Evolutionary conservation across 148 eudicot genomes (phyloP), one percentile per base, ranked within the genome.

Genomic region (Mesembryanthemum crystallinum): DNA sequence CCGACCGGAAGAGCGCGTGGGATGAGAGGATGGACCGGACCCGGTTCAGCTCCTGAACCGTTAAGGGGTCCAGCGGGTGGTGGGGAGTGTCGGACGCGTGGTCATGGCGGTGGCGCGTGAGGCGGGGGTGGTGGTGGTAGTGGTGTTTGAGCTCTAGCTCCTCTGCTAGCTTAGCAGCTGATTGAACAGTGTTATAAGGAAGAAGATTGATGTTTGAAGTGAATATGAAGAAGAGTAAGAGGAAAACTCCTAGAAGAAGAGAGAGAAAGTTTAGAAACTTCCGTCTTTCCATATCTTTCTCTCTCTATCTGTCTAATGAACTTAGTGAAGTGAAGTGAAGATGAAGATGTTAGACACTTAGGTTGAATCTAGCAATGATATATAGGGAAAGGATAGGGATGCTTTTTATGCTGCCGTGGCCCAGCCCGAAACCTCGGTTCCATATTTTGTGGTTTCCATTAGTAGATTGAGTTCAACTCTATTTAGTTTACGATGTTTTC

Each of bases 21-120:
- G 91, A 83, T 1, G 79, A 58, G 73, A 95, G 68, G 67, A 90
- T 79, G 47, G 80, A 8, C 15, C 79, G 82, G 64, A 90, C 87
- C 37, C 49, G 78, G 86, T 88, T 88, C 67, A 92, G 24, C 62
- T 95, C 98, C 5, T 69, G 71, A 58, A 95, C 67, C 24, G 98
- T 95, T 8, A 95, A 86, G 2, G 98, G 98, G 87, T 95, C 97
- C 23, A 90, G 82, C 0, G 97, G 97, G 83, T 92, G 97, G 64
- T 24, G 89, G 30, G 97, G 89, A 20, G 75, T 66, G 79, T 73
- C 88, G 77, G 84, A 18, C 5, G 42, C 32, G 66, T 91, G 93
- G 80, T 62, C 78, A 39, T 45, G 76, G 73, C 21, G 69, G 72
- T 67, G 80, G 73, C 11, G 75, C 24, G 74, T 47, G 9, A 21